A percentile compares a stretch with the other conserved stretches of the same genome.
These are phyloP conservation scores for Rhizomucor miehei DNA, from an alignment of 371 early-diverging fungal genomes.

Conservation along the genomic window DNA sequence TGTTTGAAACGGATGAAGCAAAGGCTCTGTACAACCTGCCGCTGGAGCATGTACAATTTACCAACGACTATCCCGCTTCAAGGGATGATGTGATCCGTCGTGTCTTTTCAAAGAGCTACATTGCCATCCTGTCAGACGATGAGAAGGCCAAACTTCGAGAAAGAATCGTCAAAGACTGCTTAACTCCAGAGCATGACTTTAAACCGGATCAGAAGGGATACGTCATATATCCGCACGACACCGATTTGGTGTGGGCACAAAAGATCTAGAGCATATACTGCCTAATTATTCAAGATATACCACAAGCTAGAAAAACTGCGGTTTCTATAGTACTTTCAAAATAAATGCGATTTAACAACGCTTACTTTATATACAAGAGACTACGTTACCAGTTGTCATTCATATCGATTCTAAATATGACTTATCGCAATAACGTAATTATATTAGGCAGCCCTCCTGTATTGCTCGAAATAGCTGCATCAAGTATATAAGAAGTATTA, in stretches of 20 bases:
- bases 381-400: no score
- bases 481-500: no score
- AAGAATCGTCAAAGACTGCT: conserved; percentile 12
- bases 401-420: no score
- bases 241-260: conserved; percentile 29
- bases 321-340: no score
- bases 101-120: conserved; percentile 40
- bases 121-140: conserved; percentile 30
- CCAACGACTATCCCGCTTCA: conserved; percentile 13
- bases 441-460: no score
- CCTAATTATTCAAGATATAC: no score
- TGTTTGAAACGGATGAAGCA: conserved; percentile 30
- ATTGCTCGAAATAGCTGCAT: no score
- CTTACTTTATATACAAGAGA: no score
- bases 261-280: conserved; percentile 7
- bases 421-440: no score
- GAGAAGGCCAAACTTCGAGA: conserved; percentile 15
- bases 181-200: conserved; percentile 9
- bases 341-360: no score
- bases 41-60: conserved; percentile 19
- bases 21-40: conserved; percentile 20
- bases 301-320: no score
- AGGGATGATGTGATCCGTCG: conserved; percentile 21
- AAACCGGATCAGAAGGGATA: conserved; percentile 7
- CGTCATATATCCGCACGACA: conserved; percentile 31